Conservation (phyloP, 2,329 filamentous ascomycete genomes). For the Nemania sp. region DNA sequence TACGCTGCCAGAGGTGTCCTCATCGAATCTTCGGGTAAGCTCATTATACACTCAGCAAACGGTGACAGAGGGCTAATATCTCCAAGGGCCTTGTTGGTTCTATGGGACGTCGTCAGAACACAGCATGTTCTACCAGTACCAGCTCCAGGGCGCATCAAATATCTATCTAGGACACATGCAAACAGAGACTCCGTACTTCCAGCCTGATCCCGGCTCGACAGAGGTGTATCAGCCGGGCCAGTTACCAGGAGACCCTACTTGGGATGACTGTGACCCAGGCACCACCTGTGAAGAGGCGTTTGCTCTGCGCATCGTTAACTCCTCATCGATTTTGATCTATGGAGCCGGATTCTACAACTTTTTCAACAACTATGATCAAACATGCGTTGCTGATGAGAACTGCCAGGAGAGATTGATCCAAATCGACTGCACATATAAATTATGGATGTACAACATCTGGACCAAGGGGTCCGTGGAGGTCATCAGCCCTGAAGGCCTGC, state of each 20-base stretch:
- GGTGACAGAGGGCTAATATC: too few species aligned
- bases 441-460: too few species aligned
- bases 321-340: not conserved
- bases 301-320: not conserved
- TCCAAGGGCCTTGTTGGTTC: slow-evolving; percentile 63
- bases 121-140: slow-evolving; percentile 59
- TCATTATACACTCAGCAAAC: too few species aligned
- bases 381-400: slow-evolving; percentile 54
- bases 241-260: slow-evolving; percentile 2
- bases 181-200: slow-evolving; percentile 41
- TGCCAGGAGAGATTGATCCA: too few species aligned
- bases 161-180: slow-evolving; percentile 69
- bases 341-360: slow-evolving; percentile 7
- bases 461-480: too few species aligned
- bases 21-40: too few species aligned
- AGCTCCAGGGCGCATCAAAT: slow-evolving; percentile 63
- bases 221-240: not conserved
- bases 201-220: not conserved
- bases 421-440: too few species aligned
- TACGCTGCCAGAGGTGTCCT: too few species aligned
- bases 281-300: not conserved
- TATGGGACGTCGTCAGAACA: slow-evolving; percentile 57
- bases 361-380: slow-evolving; percentile 53
- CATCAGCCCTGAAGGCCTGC: too few species aligned
- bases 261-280: not conserved